Conservation (phyloP, 1,139 yeast species). For the Kodamaea ohmeri region DNA sequence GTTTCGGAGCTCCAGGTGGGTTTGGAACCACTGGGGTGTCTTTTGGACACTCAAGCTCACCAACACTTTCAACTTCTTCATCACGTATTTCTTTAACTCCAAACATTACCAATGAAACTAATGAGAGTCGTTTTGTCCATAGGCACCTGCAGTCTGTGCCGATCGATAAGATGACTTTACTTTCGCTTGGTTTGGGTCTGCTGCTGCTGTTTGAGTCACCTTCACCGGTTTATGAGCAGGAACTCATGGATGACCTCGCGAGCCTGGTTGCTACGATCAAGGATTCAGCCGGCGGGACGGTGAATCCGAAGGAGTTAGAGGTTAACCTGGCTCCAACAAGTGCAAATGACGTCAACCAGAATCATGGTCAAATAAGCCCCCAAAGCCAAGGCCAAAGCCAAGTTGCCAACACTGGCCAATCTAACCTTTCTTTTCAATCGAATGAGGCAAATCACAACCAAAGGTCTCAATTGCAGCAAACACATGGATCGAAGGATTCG, state of each 20-base stretch:
- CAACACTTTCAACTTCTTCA: slow-evolving; percentile 14
- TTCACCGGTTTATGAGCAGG: slow-evolving; percentile 8
- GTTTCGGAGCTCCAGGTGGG: neutral
- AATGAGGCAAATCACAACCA: neutral
- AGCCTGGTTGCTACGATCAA: slow-evolving; percentile 6
- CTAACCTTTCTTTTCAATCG: too few species aligned
- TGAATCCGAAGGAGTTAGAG: slow-evolving; percentile 22
- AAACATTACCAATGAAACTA: slow-evolving; percentile 9
- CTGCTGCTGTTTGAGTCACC: slow-evolving; percentile 12
- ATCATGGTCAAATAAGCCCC: neutral
- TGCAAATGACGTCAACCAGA: neutral
- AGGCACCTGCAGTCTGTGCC: slow-evolving; percentile 15
- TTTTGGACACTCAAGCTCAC: slow-evolving; percentile 8
- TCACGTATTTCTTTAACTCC: slow-evolving; percentile 13
- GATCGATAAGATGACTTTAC: slow-evolving; percentile 16
- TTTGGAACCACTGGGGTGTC: neutral
- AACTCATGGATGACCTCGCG: slow-evolving; percentile 7
- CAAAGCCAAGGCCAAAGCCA: too few species aligned
- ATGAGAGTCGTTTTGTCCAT: slow-evolving; percentile 6
- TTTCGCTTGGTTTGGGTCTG: slow-evolving; percentile 12
- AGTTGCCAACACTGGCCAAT: too few species aligned
- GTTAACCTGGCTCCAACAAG: neutral
- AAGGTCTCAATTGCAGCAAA: neutral
- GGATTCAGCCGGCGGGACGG: slow-evolving; percentile 14
- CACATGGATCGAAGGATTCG: neutral